phyloP scores from a whole-genome alignment of 345 rosid genomes.

The Jatropha curcas region DNA sequence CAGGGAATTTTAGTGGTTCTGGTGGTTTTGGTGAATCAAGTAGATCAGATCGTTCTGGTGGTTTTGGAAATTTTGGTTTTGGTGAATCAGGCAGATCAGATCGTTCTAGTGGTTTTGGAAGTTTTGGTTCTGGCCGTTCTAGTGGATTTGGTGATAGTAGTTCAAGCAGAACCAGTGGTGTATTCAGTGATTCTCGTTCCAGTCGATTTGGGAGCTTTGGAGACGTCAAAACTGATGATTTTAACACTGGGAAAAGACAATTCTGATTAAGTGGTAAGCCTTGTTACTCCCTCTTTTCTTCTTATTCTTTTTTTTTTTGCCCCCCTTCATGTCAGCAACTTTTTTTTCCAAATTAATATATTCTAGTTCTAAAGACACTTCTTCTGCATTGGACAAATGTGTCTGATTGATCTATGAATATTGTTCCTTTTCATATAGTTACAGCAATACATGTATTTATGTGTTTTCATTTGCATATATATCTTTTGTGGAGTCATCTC shows the following conservation, averaged over 20 bases:
- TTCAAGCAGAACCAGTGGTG: slow-evolving; percentile 20
- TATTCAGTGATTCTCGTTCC: background rate
- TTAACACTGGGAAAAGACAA: background rate
- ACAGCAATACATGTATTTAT: no score
- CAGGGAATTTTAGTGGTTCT: slow-evolving; percentile 17
- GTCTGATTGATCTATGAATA: no score
- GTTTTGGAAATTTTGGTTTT: slow-evolving; percentile 27
- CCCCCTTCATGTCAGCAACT: background rate
- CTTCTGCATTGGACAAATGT: background rate
- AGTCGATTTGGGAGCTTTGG: slow-evolving; percentile 32
- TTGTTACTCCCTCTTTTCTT: background rate
- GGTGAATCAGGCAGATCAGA: slow-evolving; percentile 33
- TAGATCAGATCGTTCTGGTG: slow-evolving; percentile 37
- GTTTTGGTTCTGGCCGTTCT: slow-evolving; percentile 38
- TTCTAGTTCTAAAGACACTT: background rate
- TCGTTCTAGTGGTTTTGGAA: slow-evolving; percentile 43
- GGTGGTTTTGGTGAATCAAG: slow-evolving; percentile 16
- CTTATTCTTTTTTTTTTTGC: no score
- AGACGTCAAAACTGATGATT: slow-evolving; percentile 1
- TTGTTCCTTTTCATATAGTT: no score
- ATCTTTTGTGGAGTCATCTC: no score
- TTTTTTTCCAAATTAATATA: background rate
- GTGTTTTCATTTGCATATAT: no score
- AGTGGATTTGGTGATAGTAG: slow-evolving; percentile 46
- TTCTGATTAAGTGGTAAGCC: slow-evolving; percentile 17